A percentile compares a stretch with the other conserved stretches of the same genome.
phyloP scores from a whole-genome alignment of 1,284 basidiomycete species.

The Sporisorium reilianum region DNA sequence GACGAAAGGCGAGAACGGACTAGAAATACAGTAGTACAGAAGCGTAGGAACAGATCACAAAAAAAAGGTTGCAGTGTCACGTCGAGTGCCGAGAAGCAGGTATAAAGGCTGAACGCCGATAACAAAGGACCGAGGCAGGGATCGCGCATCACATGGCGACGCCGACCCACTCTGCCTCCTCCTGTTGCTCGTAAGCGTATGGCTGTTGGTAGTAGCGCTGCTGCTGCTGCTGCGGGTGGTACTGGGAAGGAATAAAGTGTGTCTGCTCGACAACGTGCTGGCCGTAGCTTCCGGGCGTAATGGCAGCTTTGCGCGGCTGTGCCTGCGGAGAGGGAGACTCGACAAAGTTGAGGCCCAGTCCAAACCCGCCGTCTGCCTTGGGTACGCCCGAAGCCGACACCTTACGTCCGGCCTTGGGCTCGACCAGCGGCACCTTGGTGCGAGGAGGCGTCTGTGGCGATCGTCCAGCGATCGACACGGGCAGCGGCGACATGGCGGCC shows the following conservation, averaged over 20 bases:
- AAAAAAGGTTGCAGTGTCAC: neutral
- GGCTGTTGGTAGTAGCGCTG: neutral
- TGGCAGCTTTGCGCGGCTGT: conserved; percentile 26
- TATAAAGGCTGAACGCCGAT: conserved; percentile 3
- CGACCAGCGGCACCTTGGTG: conserved; percentile 11
- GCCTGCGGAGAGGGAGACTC: conserved; percentile 42
- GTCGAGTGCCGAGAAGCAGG: neutral
- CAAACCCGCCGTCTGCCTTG: conserved; percentile 37
- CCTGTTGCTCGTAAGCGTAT: conserved; percentile 22
- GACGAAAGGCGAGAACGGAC: conserved; percentile 1
- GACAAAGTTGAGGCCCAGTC: conserved; percentile 51
- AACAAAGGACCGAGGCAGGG: conserved; percentile 5
- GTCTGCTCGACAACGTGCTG: conserved; percentile 18
- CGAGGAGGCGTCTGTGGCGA: conserved; percentile 46
- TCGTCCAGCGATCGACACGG: conserved; percentile 51
- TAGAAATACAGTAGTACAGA: conserved; percentile 19
- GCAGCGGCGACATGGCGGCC: conserved; percentile 41
- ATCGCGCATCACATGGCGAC: conserved; percentile 41
- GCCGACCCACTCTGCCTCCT: conserved; percentile 44
- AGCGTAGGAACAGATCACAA: neutral
- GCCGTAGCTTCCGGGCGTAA: conserved; percentile 25
- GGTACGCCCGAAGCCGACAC: conserved; percentile 41
- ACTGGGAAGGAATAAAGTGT: conserved; percentile 9
- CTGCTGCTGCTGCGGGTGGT: conserved; percentile 8
- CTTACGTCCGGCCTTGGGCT: conserved; percentile 22